A percentile compares a stretch with the other conserved stretches of the same genome.
Evolutionary conservation across 192 early-diverging fungal species (phyloP).

Genomic region (Podila minutissima): DNA sequence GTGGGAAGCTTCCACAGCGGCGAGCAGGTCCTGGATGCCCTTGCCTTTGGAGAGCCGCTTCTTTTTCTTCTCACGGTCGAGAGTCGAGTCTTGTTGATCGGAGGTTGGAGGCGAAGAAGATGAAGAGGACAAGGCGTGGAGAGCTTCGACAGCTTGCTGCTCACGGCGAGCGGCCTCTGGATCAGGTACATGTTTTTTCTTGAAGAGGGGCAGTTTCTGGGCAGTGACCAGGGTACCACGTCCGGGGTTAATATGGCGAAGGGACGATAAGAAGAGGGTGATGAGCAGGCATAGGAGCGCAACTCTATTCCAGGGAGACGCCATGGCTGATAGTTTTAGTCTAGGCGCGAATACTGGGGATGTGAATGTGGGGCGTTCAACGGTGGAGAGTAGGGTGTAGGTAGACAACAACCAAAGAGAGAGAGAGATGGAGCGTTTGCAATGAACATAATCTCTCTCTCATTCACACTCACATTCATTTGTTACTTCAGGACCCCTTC

Average conservation of each 20-base stretch:
- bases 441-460: too few relatives aligned
- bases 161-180: neutral
- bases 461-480: too few relatives aligned
- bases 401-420: too few relatives aligned
- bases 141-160: neutral
- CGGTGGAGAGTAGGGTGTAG: too few relatives aligned
- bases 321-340: too few relatives aligned
- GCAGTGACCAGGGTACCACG: neutral
- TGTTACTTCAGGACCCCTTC: too few relatives aligned
- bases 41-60: slow-evolving; percentile 25
- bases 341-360: too few relatives aligned
- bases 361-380: too few relatives aligned
- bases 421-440: too few relatives aligned
- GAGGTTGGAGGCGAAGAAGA: neutral
- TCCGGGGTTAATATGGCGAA: neutral
- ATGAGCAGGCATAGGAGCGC: neutral
- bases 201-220: neutral
- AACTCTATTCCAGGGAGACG: too few relatives aligned
- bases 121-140: neutral
- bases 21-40: slow-evolving; percentile 11
- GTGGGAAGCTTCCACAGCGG: slow-evolving; percentile 6
- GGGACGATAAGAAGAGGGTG: neutral
- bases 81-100: neutral
- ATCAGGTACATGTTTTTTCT: neutral
- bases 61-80: too few relatives aligned